These are phyloP conservation scores for Zostera marina DNA, from an alignment of 116 monocot species.

Conservation along the genomic window DNA sequence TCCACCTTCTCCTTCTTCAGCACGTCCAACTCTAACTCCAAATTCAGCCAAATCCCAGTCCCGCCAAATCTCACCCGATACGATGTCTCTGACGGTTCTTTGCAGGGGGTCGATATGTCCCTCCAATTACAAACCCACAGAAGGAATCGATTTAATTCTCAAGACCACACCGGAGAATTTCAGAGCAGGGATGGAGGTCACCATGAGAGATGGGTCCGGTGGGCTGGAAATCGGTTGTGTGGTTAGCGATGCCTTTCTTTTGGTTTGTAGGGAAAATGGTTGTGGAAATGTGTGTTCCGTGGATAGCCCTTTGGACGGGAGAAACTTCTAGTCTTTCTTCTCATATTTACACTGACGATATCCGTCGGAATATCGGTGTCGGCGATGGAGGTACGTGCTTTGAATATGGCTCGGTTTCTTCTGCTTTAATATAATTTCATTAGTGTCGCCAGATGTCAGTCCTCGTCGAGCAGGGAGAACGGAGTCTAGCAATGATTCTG, in stretches of 20 bases:
- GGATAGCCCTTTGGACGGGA: conserved; percentile 29
- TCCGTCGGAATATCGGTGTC: conserved; percentile 8
- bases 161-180: conserved; percentile 12
- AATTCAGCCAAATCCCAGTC: neutral
- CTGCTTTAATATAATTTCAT: too few relatives aligned
- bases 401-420: too few relatives aligned
- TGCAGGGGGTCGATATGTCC: conserved; percentile 5
- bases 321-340: conserved; percentile 17
- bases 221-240: conserved; percentile 11
- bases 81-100: conserved; percentile 12
- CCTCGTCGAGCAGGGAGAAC: neutral
- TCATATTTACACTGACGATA: conserved; percentile 21
- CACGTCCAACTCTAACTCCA: conserved; percentile 20
- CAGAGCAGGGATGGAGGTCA: conserved; percentile 9
- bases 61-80: conserved; percentile 15
- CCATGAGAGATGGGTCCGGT: conserved; percentile 8
- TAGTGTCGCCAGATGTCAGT: too few relatives aligned
- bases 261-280: conserved; percentile 25
- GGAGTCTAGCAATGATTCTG: conserved; percentile 13
- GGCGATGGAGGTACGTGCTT: conserved; percentile 2
- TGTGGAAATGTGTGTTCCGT: conserved; percentile 13
- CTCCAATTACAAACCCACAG: neutral
- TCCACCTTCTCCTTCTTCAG: conserved; percentile 34
- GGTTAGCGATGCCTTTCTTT: conserved; percentile 24
- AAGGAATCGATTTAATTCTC: conserved; percentile 14